Evolutionary conservation across 306 rosid species (phyloP).

Genomic region (Malus sieversii): DNA sequence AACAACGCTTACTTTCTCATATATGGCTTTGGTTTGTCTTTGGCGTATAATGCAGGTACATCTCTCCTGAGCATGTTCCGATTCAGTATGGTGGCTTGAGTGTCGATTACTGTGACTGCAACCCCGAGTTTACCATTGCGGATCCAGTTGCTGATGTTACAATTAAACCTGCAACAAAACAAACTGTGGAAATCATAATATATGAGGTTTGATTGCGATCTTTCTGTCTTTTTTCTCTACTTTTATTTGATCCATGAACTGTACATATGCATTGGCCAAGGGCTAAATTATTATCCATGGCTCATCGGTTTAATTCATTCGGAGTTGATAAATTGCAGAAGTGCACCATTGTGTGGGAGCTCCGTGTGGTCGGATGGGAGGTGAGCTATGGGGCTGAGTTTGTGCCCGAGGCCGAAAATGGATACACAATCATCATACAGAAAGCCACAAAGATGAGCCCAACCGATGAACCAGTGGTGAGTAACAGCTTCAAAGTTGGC

Average conservation of each 20-base stretch:
- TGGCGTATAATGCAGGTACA: slow-evolving; percentile 39
- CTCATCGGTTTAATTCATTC: not conserved
- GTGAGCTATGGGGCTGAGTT: slow-evolving; percentile 80
- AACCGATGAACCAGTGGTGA: slow-evolving; percentile 69
- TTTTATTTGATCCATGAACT: not conserved
- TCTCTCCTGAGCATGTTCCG: slow-evolving; percentile 81
- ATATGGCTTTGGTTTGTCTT: slow-evolving; percentile 1
- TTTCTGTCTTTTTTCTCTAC: not conserved
- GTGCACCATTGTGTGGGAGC: slow-evolving; percentile 88
- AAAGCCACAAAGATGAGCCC: slow-evolving; percentile 68
- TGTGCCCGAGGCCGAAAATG: slow-evolving; percentile 59
- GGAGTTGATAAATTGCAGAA: slow-evolving; percentile 42
- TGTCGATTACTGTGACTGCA: slow-evolving; percentile 87
- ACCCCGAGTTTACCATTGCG: slow-evolving; percentile 67
- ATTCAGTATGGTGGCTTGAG: slow-evolving; percentile 87
- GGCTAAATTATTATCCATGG: not conserved
- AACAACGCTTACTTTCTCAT: not conserved
- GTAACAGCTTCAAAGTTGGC: slow-evolving; percentile 54
- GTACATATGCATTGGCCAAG: not conserved
- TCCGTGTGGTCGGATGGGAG: slow-evolving; percentile 96
- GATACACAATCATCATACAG: slow-evolving; percentile 58
- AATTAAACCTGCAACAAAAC: slow-evolving; percentile 76
- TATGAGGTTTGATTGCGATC: slow-evolving; percentile 56
- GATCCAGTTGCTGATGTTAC: slow-evolving; percentile 59
- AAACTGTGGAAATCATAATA: slow-evolving; percentile 83